Evolutionary conservation across 495 filamentous ascomycete genomes (phyloP), one percentile per base, ranked within the genome.

Genomic region (Xylaria curta): DNA sequence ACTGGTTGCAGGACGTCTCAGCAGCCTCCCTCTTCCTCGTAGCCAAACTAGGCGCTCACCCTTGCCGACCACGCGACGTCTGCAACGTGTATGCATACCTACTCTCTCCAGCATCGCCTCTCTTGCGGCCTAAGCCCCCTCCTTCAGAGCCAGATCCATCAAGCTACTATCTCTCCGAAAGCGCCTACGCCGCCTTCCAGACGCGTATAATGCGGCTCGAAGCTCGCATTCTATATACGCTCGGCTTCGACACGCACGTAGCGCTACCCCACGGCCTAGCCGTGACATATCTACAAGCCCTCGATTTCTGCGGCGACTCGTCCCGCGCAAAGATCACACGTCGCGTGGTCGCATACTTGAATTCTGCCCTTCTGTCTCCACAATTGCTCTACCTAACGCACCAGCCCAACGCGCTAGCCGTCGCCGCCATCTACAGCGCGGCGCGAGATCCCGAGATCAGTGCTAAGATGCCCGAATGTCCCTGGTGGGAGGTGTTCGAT

Each of bases 401-500:
- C 76, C 97, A 98, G 78, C 95, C 96, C 28, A 87, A 91, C 67
- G 87, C 89, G 28, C 83, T 99, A 15, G 97, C 97, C 4, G 92
- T 94, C 6, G 93, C 95, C 17, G 92, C 95, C 4, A 91, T 97
- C 21, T 99, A 98, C 78, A 87, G 94, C 21, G 93, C 94, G 10
- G 91, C 94, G n/a, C 87, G 92, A 31, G 94, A 98, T 68, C 19
- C 49, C 51, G 62, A 71, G 38, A 78, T 89, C 3, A 90, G 86
- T 0, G 87, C 91, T 38, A 93, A 92, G 78, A 85, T 98, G 80
- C 92, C 95, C 3, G 90, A 90, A 62, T 85, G 83, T 31, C 91
- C 93, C 63, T 99, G 96, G 96, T 99, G 96, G 96, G 94, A 97
- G 81, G 92, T 98, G 0, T 98, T 99, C 80, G 96, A 99, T 83